Percentiles rank a stretch among this genome's conserved stretches.
phyloP scores from a whole-genome alignment of 805 yeast genomes.

The Cyberlindnera suaveolens region DNA sequence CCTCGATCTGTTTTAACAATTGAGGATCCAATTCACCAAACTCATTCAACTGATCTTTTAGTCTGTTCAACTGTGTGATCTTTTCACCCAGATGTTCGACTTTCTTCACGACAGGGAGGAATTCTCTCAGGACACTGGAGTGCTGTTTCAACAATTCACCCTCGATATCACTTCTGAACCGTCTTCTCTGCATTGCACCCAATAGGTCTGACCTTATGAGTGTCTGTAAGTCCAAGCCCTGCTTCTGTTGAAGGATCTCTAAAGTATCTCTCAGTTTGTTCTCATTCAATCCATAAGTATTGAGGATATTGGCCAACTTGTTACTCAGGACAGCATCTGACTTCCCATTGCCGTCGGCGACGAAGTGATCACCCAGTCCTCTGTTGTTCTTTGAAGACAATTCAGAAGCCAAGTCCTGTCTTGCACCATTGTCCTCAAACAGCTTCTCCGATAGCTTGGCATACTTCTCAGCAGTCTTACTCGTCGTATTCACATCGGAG shows the following conservation, averaged over 20 bases:
- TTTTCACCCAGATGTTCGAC: slow-evolving; percentile 26
- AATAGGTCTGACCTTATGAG: slow-evolving; percentile 31
- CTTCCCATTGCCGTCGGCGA: background rate
- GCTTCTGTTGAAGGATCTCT: slow-evolving; percentile 28
- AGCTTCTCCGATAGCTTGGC: slow-evolving; percentile 41
- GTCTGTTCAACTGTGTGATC: slow-evolving; percentile 15
- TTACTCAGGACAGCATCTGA: slow-evolving; percentile 26
- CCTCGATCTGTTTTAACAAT: slow-evolving; percentile 13
- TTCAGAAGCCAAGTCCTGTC: too few species aligned
- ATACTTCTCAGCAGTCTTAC: slow-evolving; percentile 37
- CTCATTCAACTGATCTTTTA: slow-evolving; percentile 10
- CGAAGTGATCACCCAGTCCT: background rate
- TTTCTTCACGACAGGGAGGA: slow-evolving; percentile 38
- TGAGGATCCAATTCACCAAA: slow-evolving; percentile 11
- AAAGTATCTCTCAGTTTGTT: slow-evolving; percentile 29
- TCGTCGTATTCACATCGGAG: slow-evolving; percentile 9
- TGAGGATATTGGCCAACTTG: slow-evolving; percentile 29
- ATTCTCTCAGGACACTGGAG: slow-evolving; percentile 39
- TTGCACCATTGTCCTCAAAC: slow-evolving; percentile 16
- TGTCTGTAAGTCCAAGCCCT: slow-evolving; percentile 15
- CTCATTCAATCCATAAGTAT: slow-evolving; percentile 27
- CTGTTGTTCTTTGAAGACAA: too few species aligned
- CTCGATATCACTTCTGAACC: slow-evolving; percentile 55
- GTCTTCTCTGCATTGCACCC: slow-evolving; percentile 58
- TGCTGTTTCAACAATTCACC: slow-evolving; percentile 53